Evolutionary conservation across 2,329 filamentous ascomycete species (phyloP), one percentile per base, ranked within the genome.

Genomic region (Talaromyces sp.): DNA sequence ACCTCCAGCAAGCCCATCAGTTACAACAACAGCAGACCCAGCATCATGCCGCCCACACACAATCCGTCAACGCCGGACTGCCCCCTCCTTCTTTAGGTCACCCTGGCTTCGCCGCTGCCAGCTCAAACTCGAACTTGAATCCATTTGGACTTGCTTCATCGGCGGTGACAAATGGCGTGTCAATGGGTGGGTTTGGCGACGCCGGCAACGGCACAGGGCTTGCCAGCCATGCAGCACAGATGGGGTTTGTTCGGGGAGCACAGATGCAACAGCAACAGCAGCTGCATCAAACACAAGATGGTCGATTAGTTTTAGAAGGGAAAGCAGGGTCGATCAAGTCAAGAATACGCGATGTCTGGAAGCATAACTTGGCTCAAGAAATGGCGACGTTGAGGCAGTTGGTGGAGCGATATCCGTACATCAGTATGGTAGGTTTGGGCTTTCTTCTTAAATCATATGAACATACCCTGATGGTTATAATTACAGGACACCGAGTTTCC

Each of bases 261-360:
- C 82, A 75, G 70, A 85, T 88, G 72, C 84, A 88, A 67, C 83
- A 85, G 62, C 84, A 85, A 56, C 83, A 86, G 64, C 78, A 80
- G 65, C 68, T 77, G 67, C 76, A 78, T 61, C 77, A 79, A 60
- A 73, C 72, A 49, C 78, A 85, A 62, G 84, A 82, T 64, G 77
- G 80, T n/a, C 77, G 82, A 63, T 75, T 79, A 60, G 80, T 84
- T 59, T 80, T 84, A 72, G 83, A 75, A 68, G 77, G 76, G 75
- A 86, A 84, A 77, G 74, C 74, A 61, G 82, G 85, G 63, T 84
- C 84, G 19, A 81, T 80, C 33, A 91, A 92, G 71, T 86, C 88
- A 64, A 84, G 92, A 74, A 98, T 98, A 88, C 86, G 93, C 66
- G 93, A 99, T 71, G 95, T 99, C 44, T 99, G 95, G 95, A 90